These are phyloP conservation scores for Platanthera zijinensis DNA, from an alignment of 106 monocot species.

Conservation along the genomic window DNA sequence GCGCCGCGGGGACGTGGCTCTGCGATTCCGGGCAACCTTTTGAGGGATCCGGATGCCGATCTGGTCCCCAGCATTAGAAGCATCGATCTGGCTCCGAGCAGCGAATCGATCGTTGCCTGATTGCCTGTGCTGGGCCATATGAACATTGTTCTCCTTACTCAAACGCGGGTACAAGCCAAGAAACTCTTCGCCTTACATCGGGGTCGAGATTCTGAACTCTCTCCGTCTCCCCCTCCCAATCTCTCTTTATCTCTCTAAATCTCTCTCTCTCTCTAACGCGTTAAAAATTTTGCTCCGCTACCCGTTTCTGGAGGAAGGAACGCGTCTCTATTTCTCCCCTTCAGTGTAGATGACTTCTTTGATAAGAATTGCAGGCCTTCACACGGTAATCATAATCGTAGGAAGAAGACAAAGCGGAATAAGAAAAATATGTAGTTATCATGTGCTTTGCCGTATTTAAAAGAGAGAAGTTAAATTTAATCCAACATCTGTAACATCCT, in stretches of 20 bases:
- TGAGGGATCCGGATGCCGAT: slow-evolving; percentile 20
- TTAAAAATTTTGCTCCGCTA: no score
- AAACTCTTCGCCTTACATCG: background rate
- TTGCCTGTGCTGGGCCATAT: slow-evolving; percentile 27
- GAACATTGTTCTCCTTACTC: slow-evolving; percentile 5
- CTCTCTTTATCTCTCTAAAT: no score
- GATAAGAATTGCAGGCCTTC: background rate
- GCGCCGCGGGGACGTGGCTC: slow-evolving; percentile 9
- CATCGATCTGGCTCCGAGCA: slow-evolving; percentile 9
- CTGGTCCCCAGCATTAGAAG: slow-evolving; percentile 3
- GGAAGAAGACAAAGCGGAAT: no score
- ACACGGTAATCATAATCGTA: no score
- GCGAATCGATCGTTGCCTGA: slow-evolving; percentile 5
- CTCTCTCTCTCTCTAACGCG: no score
- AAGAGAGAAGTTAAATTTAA: no score
- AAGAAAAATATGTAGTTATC: no score
- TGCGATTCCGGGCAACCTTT: slow-evolving; percentile 4
- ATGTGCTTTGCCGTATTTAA: no score
- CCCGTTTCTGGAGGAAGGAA: no score
- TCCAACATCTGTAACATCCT: no score
- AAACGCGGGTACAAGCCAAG: background rate
- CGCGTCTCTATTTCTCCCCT: background rate
- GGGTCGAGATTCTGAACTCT: background rate
- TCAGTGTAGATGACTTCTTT: background rate
- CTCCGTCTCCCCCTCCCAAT: background rate